Conservation (phyloP, 495 filamentous ascomycete genomes). For the Collariella sp. region DNA sequence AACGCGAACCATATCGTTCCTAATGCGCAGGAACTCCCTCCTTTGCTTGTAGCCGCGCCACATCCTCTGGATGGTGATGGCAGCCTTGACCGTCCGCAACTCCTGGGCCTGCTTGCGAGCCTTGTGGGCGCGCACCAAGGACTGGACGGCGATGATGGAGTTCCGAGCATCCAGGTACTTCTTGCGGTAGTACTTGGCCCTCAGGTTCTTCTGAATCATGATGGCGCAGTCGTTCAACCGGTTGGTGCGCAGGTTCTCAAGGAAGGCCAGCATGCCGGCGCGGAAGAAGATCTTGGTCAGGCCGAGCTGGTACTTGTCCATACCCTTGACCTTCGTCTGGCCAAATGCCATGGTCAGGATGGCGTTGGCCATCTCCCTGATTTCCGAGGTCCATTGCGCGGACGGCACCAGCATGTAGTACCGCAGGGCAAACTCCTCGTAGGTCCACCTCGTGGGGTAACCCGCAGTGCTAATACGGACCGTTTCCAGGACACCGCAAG, state of each 20-base stretch:
- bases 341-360: constrained; percentile 90
- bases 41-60: constrained; percentile 88
- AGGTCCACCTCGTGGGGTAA: constrained; percentile 97
- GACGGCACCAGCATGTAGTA: constrained; percentile 99
- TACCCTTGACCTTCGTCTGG: constrained; percentile 59
- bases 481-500: constrained; percentile 97
- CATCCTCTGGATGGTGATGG: constrained; percentile 86
- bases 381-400: constrained; percentile 82
- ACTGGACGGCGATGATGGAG: constrained; percentile 72
- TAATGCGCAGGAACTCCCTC: constrained; percentile 64
- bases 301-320: constrained; percentile 93
- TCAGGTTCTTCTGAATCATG: constrained; percentile 98
- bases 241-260: constrained; percentile 86
- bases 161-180: constrained; percentile 80
- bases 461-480: constrained; percentile 96
- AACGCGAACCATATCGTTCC: constrained; percentile 73
- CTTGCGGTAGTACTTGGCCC: constrained; percentile 87
- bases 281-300: constrained; percentile 99
- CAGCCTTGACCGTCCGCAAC: constrained; percentile 72
- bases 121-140: constrained; percentile 60
- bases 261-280: constrained; percentile 94
- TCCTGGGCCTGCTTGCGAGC: constrained; percentile 73
- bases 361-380: constrained; percentile 82
- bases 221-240: constrained; percentile 90
- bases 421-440: constrained; percentile 93